Evolutionary conservation across 768 basidiomycete genomes (phyloP).

Genomic region (Tylopilus felleus): DNA sequence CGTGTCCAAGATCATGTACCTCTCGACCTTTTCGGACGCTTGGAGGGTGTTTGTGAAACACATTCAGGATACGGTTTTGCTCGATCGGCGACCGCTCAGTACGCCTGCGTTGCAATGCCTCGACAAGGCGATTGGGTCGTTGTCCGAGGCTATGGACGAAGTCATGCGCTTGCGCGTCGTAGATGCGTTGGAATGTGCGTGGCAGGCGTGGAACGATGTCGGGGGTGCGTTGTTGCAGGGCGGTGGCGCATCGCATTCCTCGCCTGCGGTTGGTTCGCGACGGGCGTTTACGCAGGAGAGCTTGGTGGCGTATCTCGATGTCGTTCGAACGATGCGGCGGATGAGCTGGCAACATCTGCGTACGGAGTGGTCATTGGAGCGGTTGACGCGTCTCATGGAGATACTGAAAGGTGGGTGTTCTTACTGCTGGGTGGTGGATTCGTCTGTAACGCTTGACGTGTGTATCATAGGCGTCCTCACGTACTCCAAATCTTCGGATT

Average conservation of each 20-base stretch:
- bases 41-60: constrained; percentile 75
- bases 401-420: constrained; percentile 65
- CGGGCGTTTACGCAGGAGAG: constrained; percentile 61
- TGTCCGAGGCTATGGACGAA: constrained; percentile 33
- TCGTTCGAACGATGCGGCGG: constrained; percentile 57
- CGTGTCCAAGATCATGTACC: constrained; percentile 63
- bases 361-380: constrained; percentile 62
- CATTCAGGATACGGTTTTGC: constrained; percentile 65
- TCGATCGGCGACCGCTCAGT: constrained; percentile 67
- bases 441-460: neutral
- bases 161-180: constrained; percentile 37
- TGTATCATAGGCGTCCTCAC: constrained; percentile 59
- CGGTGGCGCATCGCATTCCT: constrained; percentile 8
- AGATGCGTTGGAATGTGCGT: constrained; percentile 58
- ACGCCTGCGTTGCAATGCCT: constrained; percentile 83
- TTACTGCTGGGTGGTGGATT: neutral
- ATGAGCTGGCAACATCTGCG: constrained; percentile 44
- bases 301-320: constrained; percentile 75
- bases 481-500: constrained; percentile 80
- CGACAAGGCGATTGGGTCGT: constrained; percentile 71
- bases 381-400: constrained; percentile 64
- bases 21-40: constrained; percentile 64
- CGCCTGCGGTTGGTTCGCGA: constrained; percentile 6
- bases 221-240: constrained; percentile 49
- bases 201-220: constrained; percentile 66